Evolutionary conservation across 331 rosid genomes (phyloP).

Genomic region (Quercus phellos): DNA sequence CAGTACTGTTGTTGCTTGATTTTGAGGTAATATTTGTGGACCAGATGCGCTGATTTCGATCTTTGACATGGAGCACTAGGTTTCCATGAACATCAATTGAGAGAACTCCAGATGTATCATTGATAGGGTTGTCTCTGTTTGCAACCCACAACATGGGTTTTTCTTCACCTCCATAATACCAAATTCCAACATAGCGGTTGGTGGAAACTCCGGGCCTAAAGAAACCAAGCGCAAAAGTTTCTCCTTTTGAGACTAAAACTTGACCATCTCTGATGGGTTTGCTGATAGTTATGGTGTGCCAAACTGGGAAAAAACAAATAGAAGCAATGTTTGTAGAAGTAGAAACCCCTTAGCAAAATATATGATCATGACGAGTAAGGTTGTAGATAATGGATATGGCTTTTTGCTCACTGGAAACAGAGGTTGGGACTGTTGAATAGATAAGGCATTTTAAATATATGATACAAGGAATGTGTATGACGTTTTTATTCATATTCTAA

Average conservation of each 20-base stretch:
- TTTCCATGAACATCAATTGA: conserved; percentile 24
- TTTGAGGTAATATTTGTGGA: conserved; percentile 7
- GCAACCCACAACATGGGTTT: conserved; percentile 44
- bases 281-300: conserved; percentile 10
- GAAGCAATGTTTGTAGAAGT: conserved; percentile 6
- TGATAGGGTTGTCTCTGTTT: conserved; percentile 34
- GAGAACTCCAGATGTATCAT: conserved; percentile 33
- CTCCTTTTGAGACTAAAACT: conserved; percentile 27
- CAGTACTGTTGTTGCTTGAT: neutral
- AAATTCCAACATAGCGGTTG: conserved; percentile 32
- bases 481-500: no score
- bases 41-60: conserved; percentile 18
- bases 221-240: conserved; percentile 37
- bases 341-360: neutral
- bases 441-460: no score
- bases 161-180: conserved; percentile 31
- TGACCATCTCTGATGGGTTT: conserved; percentile 25
- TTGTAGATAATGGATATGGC: neutral
- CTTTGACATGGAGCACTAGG: conserved; percentile 7
- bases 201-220: conserved; percentile 25
- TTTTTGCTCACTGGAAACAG: no score
- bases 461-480: no score
- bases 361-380: neutral
- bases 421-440: no score
- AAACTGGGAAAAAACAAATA: neutral